Evolutionary conservation across 139 green algal genomes (phyloP), one percentile per base, ranked within the genome.

Genomic region (Tetratostichococcus sp.): DNA sequence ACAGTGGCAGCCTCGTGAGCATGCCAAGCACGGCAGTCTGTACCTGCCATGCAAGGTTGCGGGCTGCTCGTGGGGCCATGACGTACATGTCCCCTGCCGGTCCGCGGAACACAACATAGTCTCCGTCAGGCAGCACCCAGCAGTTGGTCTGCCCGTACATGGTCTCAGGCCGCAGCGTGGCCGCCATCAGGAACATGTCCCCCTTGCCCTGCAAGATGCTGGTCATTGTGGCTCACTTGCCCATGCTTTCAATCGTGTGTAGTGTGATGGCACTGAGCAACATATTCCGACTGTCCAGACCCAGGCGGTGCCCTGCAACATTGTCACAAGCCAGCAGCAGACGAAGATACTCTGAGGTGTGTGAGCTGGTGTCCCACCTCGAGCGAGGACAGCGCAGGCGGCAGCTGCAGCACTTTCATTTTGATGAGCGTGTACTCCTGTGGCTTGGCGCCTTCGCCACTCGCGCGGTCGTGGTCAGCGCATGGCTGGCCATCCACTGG

Each of bases 111-210:
- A 92, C 95, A 39, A 90, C 95, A 72, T 99, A 99, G 43, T 96
- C 74, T 23, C 96, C 96, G 25, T 98, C 92, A 0, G 96, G 96
- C 81, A 98, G 87, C n/a, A 90, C 89, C 96, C 96, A 99, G 80
- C 84, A 93, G 86, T 99, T 99, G 71, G 94, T 98, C 88, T 99
- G 94, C 32, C 96, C 96, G 75, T 97, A 98, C 95, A 99, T 99
- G n/a, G 96, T 99, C 85, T 99, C 96, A 0, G 95, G 94, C 0
- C 96, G 86, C 76, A 99, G 86, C 23, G 96, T 99, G 58, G 95
- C 96, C 0, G 95, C 94, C 82, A 97, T 78, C 16, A 99, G 82
- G 84, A 86, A 98, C 21, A 99, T 89, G 0, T 75, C 30, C 26
- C 86, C 87, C 70, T 89, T 79, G 68, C 87, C 92, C 80, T 85